Evolutionary conservation across 2,329 filamentous ascomycete genomes (phyloP).

Genomic region (Penicillium digitatum): DNA sequence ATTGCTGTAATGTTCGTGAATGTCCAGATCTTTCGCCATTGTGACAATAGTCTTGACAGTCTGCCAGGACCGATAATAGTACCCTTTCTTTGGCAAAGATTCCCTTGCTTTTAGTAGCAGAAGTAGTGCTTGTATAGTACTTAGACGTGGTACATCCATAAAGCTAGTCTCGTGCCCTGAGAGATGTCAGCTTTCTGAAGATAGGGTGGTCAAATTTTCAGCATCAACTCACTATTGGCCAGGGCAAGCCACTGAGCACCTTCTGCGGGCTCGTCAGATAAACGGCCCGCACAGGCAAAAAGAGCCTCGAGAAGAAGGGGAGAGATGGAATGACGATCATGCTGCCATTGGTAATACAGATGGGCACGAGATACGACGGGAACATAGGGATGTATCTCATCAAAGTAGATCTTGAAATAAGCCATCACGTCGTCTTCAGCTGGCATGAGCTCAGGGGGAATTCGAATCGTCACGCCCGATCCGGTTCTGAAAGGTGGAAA

Average conservation of each 20-base stretch:
- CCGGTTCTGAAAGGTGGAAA: constrained; percentile 65
- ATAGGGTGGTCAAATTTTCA: neutral
- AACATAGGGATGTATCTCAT: constrained; percentile 85
- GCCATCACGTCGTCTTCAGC: constrained; percentile 73
- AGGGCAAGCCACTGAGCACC: constrained; percentile 91
- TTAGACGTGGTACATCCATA: constrained; percentile 84
- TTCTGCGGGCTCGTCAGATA: constrained; percentile 77
- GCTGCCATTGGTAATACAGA: constrained; percentile 88
- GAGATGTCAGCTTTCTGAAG: constrained; percentile 25
- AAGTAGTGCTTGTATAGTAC: constrained; percentile 84
- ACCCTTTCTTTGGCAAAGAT: constrained; percentile 85
- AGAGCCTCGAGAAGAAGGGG: constrained; percentile 84
- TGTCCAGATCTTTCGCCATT: constrained; percentile 86
- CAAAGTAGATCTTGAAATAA: constrained; percentile 88
- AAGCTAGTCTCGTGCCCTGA: constrained; percentile 86
- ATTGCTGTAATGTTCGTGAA: constrained; percentile 79
- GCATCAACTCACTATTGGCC: constrained; percentile 63
- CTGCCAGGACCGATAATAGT: constrained; percentile 98
- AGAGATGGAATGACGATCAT: constrained; percentile 76
- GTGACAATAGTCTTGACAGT: constrained; percentile 85
- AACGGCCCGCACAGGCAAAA: constrained; percentile 80
- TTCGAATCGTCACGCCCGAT: constrained; percentile 73
- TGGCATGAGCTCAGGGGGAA: constrained; percentile 91
- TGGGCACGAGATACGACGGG: constrained; percentile 78
- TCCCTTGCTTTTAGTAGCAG: constrained; percentile 88